Percentiles rank a stretch among this genome's conserved stretches.
These are phyloP conservation scores for Chrysoporthe austroafricana DNA, from an alignment of 2,329 filamentous ascomycete genomes.

Conservation along the genomic window DNA sequence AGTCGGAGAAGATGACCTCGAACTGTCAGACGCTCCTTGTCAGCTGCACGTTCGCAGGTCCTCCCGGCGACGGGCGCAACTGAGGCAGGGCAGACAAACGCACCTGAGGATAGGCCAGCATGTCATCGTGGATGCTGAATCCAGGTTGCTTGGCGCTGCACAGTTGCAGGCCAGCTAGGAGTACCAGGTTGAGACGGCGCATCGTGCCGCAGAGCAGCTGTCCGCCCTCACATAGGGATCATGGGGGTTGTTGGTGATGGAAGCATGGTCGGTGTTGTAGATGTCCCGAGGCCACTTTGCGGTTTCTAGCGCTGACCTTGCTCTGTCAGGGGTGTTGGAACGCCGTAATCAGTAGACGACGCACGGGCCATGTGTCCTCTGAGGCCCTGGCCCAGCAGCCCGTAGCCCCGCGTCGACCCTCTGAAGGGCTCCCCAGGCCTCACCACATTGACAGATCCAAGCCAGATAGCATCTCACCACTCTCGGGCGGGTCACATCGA, in stretches of 20 bases:
- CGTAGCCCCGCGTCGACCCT: neutral
- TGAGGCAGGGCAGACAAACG: constrained; percentile 31
- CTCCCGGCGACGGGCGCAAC: neutral
- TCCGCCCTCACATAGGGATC: constrained; percentile 40
- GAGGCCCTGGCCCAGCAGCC: neutral
- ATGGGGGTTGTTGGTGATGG: constrained; percentile 9
- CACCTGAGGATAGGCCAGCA: constrained; percentile 87
- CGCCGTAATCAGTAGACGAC: neutral
- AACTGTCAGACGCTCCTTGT: constrained; percentile 57
- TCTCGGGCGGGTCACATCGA: neutral
- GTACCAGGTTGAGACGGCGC: constrained; percentile 52
- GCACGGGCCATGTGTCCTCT: neutral
- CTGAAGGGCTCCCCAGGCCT: neutral
- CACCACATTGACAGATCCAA: neutral
- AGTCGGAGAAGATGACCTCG: constrained; percentile 75
- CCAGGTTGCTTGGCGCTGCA: constrained; percentile 53
- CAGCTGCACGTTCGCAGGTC: neutral
- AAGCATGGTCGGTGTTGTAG: constrained; percentile 9
- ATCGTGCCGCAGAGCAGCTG: constrained; percentile 46
- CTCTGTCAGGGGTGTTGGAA: neutral
- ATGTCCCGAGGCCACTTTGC: constrained; percentile 33
- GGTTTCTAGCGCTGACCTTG: constrained; percentile 28
- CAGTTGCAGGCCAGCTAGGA: constrained; percentile 51
- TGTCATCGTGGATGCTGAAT: constrained; percentile 88
- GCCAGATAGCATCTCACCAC: neutral